These are phyloP conservation scores for Diaporthe eres DNA, from an alignment of 2,329 filamentous ascomycete species.

Conservation along the genomic window DNA sequence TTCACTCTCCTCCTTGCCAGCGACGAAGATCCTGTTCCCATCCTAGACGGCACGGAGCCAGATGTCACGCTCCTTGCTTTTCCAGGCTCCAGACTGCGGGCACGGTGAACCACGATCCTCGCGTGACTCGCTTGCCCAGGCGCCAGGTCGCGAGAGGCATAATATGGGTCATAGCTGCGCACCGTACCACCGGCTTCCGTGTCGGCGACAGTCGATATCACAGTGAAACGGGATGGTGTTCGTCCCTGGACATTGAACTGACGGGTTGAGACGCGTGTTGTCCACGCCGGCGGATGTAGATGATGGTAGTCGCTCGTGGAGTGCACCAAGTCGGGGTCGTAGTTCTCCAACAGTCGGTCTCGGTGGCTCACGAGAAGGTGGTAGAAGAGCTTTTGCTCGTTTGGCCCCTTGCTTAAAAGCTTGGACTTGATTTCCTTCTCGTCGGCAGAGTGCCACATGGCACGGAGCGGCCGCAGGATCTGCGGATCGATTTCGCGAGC, in stretches of 20 bases:
- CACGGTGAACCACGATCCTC: slow-evolving; percentile 77
- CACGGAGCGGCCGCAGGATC: slow-evolving; percentile 86
- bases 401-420: slow-evolving; percentile 77
- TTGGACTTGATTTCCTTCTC: slow-evolving; percentile 79
- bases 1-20: slow-evolving; percentile 35
- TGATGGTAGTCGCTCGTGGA: slow-evolving; percentile 95
- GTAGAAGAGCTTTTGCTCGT: slow-evolving; percentile 96
- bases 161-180: slow-evolving; percentile 87
- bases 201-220: slow-evolving; percentile 74
- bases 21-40: slow-evolving; percentile 44
- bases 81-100: slow-evolving; percentile 49
- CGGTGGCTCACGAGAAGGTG: slow-evolving; percentile 85
- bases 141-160: slow-evolving; percentile 71
- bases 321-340: slow-evolving; percentile 83
- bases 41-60: slow-evolving; percentile 47
- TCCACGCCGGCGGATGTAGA: slow-evolving; percentile 70
- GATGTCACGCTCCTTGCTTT: slow-evolving; percentile 51
- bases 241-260: slow-evolving; percentile 70
- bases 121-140: slow-evolving; percentile 69
- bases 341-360: slow-evolving; percentile 89
- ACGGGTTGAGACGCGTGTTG: slow-evolving; percentile 73
- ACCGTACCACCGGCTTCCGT: slow-evolving; percentile 63
- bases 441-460: slow-evolving; percentile 89
- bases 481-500: slow-evolving; percentile 82
- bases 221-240: slow-evolving; percentile 73